A percentile compares a stretch with the other conserved stretches of the same genome.
Conservation (phyloP, 2,329 filamentous ascomycete genomes). For the Claviceps sp. region DNA sequence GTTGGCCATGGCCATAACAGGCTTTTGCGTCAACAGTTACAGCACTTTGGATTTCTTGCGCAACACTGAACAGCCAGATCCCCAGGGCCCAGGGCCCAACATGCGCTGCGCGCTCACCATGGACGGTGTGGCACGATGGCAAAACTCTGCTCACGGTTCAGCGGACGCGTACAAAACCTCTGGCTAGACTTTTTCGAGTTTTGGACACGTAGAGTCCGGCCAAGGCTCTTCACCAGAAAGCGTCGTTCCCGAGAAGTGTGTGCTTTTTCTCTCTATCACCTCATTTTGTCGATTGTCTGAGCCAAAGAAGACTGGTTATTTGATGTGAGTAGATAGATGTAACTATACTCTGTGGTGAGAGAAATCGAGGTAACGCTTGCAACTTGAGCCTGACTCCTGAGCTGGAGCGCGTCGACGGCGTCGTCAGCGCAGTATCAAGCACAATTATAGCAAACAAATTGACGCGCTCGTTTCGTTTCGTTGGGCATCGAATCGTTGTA, state of each 20-base stretch:
- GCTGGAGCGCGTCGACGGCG: no score
- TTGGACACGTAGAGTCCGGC: slow-evolving; percentile 35
- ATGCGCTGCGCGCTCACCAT: slow-evolving; percentile 66
- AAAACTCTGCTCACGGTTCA: slow-evolving; percentile 64
- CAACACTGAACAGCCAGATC: slow-evolving; percentile 28
- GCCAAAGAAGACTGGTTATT: no score
- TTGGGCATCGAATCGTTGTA: no score
- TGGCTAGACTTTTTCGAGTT: slow-evolving; percentile 32
- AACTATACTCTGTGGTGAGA: no score
- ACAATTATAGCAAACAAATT: no score
- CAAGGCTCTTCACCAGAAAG: slow-evolving; percentile 13
- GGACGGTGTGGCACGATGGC: slow-evolving; percentile 47
- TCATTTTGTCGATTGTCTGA: no score
- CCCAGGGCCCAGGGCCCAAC: slow-evolving; percentile 51
- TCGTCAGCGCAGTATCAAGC: no score
- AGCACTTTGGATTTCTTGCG: slow-evolving; percentile 50
- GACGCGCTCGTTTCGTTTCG: no score
- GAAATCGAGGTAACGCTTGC: no score
- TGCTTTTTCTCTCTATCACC: no score
- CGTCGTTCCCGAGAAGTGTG: slow-evolving; percentile 10
- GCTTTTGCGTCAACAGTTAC: slow-evolving; percentile 66
- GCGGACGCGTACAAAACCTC: slow-evolving; percentile 43
- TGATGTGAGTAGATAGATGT: no score
- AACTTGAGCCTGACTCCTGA: no score
- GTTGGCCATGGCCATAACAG: slow-evolving; percentile 57